Percentiles rank a stretch among this genome's conserved stretches.
Evolutionary conservation across 495 filamentous ascomycete species (phyloP).

Genomic region (Pyrenopolyporus hunteri): DNA sequence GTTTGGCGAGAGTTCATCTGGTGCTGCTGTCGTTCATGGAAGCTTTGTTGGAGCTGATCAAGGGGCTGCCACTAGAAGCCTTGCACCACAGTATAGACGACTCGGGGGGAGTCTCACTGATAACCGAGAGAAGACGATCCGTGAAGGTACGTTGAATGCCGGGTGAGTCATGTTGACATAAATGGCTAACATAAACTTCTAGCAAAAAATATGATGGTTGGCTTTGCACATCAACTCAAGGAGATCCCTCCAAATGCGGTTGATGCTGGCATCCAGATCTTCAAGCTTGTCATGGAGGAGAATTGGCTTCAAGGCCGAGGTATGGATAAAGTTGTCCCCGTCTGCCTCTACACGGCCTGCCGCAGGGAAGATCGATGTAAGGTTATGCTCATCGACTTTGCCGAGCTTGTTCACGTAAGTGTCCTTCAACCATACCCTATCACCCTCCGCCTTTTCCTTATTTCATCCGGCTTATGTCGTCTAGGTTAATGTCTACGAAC

Average conservation of each 20-base stretch:
- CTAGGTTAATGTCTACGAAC: constrained; percentile 86
- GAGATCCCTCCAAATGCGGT: constrained; percentile 63
- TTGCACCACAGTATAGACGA: constrained; percentile 57
- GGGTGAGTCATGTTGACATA: not conserved
- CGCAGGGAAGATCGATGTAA: constrained; percentile 65
- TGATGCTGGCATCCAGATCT: constrained; percentile 71
- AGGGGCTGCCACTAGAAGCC: constrained; percentile 51
- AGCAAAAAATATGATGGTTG: constrained; percentile 50
- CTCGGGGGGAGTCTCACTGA: constrained; percentile 50
- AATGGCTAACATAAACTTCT: constrained; percentile 10
- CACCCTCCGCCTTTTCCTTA: not conserved
- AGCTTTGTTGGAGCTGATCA: constrained; percentile 84
- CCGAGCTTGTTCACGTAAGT: constrained; percentile 69
- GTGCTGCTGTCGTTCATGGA: constrained; percentile 91
- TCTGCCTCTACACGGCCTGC: constrained; percentile 87
- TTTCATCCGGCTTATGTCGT: constrained; percentile 32
- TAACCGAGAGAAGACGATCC: constrained; percentile 72
- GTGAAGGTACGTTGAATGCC: constrained; percentile 58
- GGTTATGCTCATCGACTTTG: constrained; percentile 93
- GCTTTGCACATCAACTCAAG: constrained; percentile 53
- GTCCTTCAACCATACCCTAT: constrained; percentile 42
- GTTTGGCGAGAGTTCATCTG: constrained; percentile 82
- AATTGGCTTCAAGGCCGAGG: constrained; percentile 91
- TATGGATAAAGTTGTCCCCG: constrained; percentile 80
- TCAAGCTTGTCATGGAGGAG: constrained; percentile 74